A percentile compares a stretch with the other conserved stretches of the same genome.
Evolutionary conservation across 768 basidiomycete genomes (phyloP).

Genomic region (Pleurotus giganteus): DNA sequence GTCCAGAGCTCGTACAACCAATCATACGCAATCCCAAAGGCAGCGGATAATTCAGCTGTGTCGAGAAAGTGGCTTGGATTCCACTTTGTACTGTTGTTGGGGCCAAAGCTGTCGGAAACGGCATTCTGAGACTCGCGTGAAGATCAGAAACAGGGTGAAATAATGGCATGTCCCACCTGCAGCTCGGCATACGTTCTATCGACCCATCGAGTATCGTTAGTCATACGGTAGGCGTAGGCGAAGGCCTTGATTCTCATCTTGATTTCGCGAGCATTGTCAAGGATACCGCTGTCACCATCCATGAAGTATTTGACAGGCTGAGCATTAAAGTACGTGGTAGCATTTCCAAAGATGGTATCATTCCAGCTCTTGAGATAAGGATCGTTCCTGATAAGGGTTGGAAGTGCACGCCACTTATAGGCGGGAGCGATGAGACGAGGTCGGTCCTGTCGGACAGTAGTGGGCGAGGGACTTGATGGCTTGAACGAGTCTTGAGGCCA

Average conservation of each 20-base stretch:
- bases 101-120: slow-evolving; percentile 65
- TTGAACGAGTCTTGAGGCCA: slow-evolving; percentile 85
- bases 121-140: slow-evolving; percentile 51
- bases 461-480: slow-evolving; percentile 60
- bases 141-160: not conserved
- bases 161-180: slow-evolving; percentile 47
- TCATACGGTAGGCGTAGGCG: slow-evolving; percentile 86
- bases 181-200: slow-evolving; percentile 85
- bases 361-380: slow-evolving; percentile 91
- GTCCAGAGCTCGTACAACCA: slow-evolving; percentile 91
- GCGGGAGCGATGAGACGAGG: slow-evolving; percentile 89
- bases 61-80: slow-evolving; percentile 92
- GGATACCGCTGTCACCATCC: slow-evolving; percentile 88
- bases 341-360: slow-evolving; percentile 85
- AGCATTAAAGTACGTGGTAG: slow-evolving; percentile 63
- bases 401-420: slow-evolving; percentile 89
- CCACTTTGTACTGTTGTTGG: slow-evolving; percentile 65
- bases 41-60: slow-evolving; percentile 83
- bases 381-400: slow-evolving; percentile 72
- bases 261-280: slow-evolving; percentile 86
- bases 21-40: slow-evolving; percentile 92
- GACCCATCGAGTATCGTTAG: slow-evolving; percentile 89
- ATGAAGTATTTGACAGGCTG: slow-evolving; percentile 67
- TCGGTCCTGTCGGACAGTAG: slow-evolving; percentile 68
- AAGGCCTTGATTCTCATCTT: slow-evolving; percentile 93